phyloP scores from a whole-genome alignment of 345 rosid species.

The Melaleuca quinquenervia region DNA sequence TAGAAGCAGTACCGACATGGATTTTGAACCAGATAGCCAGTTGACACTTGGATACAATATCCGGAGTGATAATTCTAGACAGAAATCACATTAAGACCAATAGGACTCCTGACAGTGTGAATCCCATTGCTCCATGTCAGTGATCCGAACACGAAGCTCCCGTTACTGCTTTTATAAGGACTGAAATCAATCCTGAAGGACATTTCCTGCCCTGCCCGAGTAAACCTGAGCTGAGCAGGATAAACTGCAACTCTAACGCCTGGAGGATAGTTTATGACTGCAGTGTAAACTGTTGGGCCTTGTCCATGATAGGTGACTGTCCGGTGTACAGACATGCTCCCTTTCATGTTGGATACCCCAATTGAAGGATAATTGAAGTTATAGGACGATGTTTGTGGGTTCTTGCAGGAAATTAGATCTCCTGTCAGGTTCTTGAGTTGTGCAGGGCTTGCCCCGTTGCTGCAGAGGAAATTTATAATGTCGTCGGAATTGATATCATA shows the following conservation, averaged over 20 bases:
- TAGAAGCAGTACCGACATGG: background rate
- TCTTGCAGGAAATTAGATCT: conserved; percentile 14
- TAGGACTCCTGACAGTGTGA: conserved; percentile 30
- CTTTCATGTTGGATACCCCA: conserved; percentile 27
- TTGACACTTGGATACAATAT: background rate
- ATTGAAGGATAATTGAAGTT: conserved; percentile 44
- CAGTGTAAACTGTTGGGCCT: conserved; percentile 18
- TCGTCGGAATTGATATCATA: conserved; percentile 25
- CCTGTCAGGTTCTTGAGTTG: conserved; percentile 38
- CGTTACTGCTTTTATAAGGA: conserved; percentile 21
- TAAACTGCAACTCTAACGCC: conserved; percentile 26
- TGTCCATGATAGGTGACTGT: conserved; percentile 33
- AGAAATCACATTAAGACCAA: conserved; percentile 25
- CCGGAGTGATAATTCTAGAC: background rate
- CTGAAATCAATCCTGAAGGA: conserved; percentile 25
- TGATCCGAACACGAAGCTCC: conserved; percentile 30
- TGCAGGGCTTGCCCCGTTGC: conserved; percentile 28
- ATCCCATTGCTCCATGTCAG: conserved; percentile 38
- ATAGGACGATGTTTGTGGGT: conserved; percentile 5
- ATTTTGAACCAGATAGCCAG: background rate
- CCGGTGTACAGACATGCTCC: conserved; percentile 20
- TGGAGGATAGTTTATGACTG: conserved; percentile 13
- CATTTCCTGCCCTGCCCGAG: conserved; percentile 18
- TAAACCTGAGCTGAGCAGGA: conserved; percentile 29
- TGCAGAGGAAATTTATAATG: conserved; percentile 32